phyloP scores from a whole-genome alignment of 164 flowering plant species.

The Magnolia officinalis region DNA sequence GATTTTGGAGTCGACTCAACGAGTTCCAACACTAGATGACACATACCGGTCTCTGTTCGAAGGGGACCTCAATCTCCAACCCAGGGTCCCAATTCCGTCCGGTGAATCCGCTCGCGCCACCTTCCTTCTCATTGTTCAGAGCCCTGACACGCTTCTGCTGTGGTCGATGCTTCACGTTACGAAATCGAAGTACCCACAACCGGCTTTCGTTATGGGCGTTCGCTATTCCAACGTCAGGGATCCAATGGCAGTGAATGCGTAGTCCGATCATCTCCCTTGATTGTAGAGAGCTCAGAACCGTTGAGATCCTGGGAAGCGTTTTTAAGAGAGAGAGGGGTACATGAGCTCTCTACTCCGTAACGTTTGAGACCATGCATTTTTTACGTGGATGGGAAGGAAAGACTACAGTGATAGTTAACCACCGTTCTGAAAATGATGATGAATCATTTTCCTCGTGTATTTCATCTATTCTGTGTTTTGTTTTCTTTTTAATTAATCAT shows the following conservation, averaged over 20 bases:
- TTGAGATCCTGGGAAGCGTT: not conserved
- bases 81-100: constrained; percentile 86
- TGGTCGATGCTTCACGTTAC: constrained; percentile 10
- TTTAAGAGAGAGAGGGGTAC: not conserved
- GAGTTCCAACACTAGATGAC: no score
- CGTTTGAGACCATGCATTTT: not conserved
- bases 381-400: not conserved
- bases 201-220: constrained; percentile 22
- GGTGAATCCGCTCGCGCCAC: constrained; percentile 48
- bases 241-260: constrained; percentile 36
- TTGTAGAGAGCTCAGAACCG: not conserved
- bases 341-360: not conserved
- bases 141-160: constrained; percentile 38
- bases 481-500: no score
- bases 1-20: no score
- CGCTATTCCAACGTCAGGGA: constrained; percentile 26
- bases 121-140: constrained; percentile 53
- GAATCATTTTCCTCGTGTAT: not conserved
- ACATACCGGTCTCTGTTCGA: constrained; percentile 89
- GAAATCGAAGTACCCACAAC: constrained; percentile 23
- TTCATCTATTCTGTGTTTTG: no score
- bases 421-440: not conserved
- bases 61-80: constrained; percentile 86
- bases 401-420: not conserved
- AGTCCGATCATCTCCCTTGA: constrained; percentile 55